A percentile compares a stretch with the other conserved stretches of the same genome.
Evolutionary conservation across 2,329 filamentous ascomycete genomes (phyloP).

Genomic region (Colletotrichum godetiae): DNA sequence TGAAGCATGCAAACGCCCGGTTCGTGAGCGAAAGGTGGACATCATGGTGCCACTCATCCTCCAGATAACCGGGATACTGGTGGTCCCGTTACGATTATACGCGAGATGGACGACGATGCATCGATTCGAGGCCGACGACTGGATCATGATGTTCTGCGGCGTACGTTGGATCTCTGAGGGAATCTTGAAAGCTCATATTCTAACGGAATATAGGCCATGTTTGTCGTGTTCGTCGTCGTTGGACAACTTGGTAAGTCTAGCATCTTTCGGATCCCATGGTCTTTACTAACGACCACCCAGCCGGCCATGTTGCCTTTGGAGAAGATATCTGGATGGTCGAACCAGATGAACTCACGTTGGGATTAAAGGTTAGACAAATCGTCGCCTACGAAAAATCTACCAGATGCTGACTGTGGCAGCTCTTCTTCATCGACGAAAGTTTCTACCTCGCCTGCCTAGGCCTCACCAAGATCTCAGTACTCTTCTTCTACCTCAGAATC

Average conservation of each 20-base stretch:
- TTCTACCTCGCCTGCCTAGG: slow-evolving; percentile 46
- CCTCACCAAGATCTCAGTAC: slow-evolving; percentile 45
- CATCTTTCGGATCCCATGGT: not conserved
- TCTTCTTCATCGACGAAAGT: slow-evolving; percentile 45
- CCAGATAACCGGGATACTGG: slow-evolving; percentile 48
- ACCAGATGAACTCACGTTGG: slow-evolving; percentile 40
- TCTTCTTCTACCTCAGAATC: slow-evolving; percentile 48
- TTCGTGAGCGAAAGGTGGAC: slow-evolving; percentile 44
- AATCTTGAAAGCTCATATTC: not conserved
- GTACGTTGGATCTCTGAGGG: slow-evolving; percentile 38
- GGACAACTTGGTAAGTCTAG: slow-evolving; percentile 45
- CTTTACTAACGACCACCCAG: slow-evolving; percentile 35
- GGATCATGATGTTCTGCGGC: slow-evolving; percentile 49
- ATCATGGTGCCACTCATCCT: slow-evolving; percentile 50
- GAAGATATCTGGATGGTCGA: slow-evolving; percentile 51
- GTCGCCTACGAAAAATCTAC: not conserved
- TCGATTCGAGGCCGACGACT: slow-evolving; percentile 51
- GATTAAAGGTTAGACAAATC: slow-evolving; percentile 42
- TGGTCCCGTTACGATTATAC: slow-evolving; percentile 50
- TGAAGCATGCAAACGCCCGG: slow-evolving; percentile 45
- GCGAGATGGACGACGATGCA: slow-evolving; percentile 46
- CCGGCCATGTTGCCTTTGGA: slow-evolving; percentile 45
- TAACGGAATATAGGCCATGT: slow-evolving; percentile 41
- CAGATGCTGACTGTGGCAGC: slow-evolving; percentile 27
- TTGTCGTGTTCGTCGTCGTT: slow-evolving; percentile 44